Percentiles rank a stretch among this genome's conserved stretches.
Conservation (phyloP, 805 yeast species). For the Metschnikowia shivogae region DNA sequence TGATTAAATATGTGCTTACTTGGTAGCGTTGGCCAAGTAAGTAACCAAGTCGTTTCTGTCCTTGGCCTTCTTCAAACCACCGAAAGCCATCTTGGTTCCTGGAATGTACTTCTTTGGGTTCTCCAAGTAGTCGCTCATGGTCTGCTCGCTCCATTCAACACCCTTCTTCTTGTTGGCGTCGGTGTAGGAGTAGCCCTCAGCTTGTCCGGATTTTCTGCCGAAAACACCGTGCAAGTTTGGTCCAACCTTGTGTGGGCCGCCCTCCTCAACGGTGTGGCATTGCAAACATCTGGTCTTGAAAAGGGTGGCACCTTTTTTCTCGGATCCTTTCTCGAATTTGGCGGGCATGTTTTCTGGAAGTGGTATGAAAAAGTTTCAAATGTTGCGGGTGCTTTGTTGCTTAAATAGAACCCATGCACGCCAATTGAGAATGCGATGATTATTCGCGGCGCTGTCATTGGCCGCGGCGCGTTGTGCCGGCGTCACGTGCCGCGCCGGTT, state of each 20-base stretch:
- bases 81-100: conserved; percentile 99
- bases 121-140: conserved; percentile 92
- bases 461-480: conserved; percentile 5
- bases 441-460: conserved; percentile 14
- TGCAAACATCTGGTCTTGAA: conserved; percentile 99
- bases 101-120: conserved; percentile 99
- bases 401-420: conserved; percentile 12
- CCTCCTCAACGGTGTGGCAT: conserved; percentile 95
- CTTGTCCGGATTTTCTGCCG: conserved; percentile 89
- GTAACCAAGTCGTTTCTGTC: conserved; percentile 97
- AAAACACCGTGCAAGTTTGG: conserved; percentile 96
- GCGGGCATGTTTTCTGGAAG: conserved; percentile 37
- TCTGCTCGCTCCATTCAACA: conserved; percentile 80
- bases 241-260: conserved; percentile 98
- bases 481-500: neutral
- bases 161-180: conserved; percentile 98
- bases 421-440: conserved; percentile 18
- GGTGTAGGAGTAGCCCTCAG: conserved; percentile 91
- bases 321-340: conserved; percentile 41
- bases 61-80: conserved; percentile 98
- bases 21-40: conserved; percentile 57
- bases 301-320: conserved; percentile 89
- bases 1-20: conserved; percentile 20
- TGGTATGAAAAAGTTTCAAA: neutral
- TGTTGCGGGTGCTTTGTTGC: conserved; percentile 3